These are phyloP conservation scores for Solidago caesia DNA, from an alignment of 129 eudicot species.

Conservation along the genomic window DNA sequence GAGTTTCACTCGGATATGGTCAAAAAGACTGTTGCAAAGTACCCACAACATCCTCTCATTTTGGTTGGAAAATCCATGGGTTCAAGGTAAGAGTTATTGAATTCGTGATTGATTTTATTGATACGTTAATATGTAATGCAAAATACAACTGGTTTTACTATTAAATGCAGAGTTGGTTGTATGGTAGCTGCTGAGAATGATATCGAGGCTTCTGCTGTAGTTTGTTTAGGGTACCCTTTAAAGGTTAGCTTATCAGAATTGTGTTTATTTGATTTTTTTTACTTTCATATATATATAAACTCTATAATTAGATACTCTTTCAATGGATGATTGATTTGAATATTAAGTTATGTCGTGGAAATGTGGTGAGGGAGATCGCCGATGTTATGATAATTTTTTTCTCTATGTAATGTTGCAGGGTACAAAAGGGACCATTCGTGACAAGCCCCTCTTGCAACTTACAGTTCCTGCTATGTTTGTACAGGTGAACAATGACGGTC, in stretches of 20 bases:
- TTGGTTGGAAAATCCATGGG: constrained; percentile 94
- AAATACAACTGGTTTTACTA: background rate
- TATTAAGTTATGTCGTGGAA: background rate
- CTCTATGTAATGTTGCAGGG: constrained; percentile 45
- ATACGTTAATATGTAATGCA: background rate
- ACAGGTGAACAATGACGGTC: constrained; percentile 47
- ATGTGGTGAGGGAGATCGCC: background rate
- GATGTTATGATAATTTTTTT: background rate
- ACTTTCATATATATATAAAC: background rate
- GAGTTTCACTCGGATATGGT: constrained; percentile 67
- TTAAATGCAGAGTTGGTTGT: constrained; percentile 66
- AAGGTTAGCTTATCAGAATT: constrained; percentile 46
- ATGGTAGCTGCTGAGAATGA: constrained; percentile 69
- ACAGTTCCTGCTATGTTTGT: constrained; percentile 77
- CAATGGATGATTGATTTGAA: background rate
- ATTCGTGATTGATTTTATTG: background rate
- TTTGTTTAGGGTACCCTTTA: constrained; percentile 86
- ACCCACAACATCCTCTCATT: constrained; percentile 73
- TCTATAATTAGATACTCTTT: background rate
- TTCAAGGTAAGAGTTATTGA: constrained; percentile 54
- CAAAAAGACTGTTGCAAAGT: constrained; percentile 45
- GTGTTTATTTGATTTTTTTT: no score
- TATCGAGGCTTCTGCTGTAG: constrained; percentile 56
- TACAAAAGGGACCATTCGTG: constrained; percentile 65
- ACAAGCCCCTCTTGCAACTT: constrained; percentile 67